Conservation (phyloP, 164 flowering plant species). For the Kalanchoe fedtschenkoi region DNA sequence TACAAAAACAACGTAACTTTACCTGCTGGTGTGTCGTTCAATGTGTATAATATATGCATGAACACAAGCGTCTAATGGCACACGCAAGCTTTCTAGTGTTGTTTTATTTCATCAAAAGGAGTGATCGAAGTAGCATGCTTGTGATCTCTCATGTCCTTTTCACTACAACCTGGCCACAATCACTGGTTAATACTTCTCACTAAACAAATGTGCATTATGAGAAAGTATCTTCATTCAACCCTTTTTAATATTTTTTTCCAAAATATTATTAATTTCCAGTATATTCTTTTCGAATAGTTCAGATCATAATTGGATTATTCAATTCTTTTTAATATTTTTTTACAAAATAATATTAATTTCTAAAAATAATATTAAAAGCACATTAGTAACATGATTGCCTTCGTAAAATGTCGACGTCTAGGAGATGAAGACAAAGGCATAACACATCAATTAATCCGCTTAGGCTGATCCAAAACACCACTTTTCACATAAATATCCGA, state of each 20-base stretch:
- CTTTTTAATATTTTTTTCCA: too few species aligned
- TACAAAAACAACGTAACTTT: not conserved
- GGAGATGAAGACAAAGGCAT: not conserved
- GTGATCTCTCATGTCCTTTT: not conserved
- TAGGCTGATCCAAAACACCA: conserved; percentile 1
- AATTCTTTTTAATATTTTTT: too few species aligned
- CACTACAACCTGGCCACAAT: not conserved
- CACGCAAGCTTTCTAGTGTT: not conserved
- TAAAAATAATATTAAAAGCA: too few species aligned
- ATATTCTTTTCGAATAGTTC: too few species aligned
- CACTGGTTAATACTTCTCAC: not conserved
- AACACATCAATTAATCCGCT: not conserved
- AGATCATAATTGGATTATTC: too few species aligned
- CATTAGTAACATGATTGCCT: too few species aligned
- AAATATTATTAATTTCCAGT: too few species aligned
- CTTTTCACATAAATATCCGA: not conserved
- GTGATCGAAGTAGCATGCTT: conserved; percentile 2
- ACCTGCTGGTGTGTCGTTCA: too few species aligned
- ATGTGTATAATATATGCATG: too few species aligned
- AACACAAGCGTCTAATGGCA: not conserved
- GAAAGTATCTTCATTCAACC: too few species aligned
- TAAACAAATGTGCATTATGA: not conserved
- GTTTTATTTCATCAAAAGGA: conserved; percentile 4
- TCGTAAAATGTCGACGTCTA: too few species aligned
- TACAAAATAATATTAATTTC: too few species aligned